A percentile compares a stretch with the other conserved stretches of the same genome.
phyloP scores from a whole-genome alignment of 164 flowering plant genomes.

The Malania oleifera region DNA sequence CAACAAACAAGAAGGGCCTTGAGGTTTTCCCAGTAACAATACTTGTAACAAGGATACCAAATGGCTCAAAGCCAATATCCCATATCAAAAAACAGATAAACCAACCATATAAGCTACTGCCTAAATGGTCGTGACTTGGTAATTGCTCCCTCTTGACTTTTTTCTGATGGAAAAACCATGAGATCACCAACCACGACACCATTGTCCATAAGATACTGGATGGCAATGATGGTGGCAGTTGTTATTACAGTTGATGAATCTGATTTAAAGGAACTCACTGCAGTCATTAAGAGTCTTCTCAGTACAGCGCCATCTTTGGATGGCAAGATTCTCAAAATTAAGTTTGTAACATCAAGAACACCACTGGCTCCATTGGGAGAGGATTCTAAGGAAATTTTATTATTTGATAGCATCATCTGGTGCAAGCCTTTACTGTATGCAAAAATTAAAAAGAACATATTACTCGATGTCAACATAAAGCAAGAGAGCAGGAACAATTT shows the following conservation, averaged over 20 bases:
- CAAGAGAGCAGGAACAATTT: too few relatives aligned
- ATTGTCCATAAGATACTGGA: neutral
- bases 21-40: too few relatives aligned
- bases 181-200: neutral
- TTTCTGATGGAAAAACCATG: neutral
- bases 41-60: too few relatives aligned
- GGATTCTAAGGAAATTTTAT: conserved; percentile 18
- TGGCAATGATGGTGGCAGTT: neutral
- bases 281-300: conserved; percentile 87
- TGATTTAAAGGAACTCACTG: conserved; percentile 40
- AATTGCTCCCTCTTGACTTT: neutral
- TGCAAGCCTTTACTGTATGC: conserved; percentile 49
- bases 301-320: conserved; percentile 81
- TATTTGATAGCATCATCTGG: conserved; percentile 11
- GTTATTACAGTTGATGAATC: neutral
- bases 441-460: neutral
- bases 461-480: neutral
- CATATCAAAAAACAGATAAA: too few relatives aligned
- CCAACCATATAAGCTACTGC: too few relatives aligned
- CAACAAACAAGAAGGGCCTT: too few relatives aligned
- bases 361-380: conserved; percentile 22
- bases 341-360: conserved; percentile 46
- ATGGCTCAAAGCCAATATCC: too few relatives aligned
- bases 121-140: neutral
- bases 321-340: conserved; percentile 62